phyloP scores from a whole-genome alignment of 108 stramenopile species.

The Ochromonas danica region DNA sequence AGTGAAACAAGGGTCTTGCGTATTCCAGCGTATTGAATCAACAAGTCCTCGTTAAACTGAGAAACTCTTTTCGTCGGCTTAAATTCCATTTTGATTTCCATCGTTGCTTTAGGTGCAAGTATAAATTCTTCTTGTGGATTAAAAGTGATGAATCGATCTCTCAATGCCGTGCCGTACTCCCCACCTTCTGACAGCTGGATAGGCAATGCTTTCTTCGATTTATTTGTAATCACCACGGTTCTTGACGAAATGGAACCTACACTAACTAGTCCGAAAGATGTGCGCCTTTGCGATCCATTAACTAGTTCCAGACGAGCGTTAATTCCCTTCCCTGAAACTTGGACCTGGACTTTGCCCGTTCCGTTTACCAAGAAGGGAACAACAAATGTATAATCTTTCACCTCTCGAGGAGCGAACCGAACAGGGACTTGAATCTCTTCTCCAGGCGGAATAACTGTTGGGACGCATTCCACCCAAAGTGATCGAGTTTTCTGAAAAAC shows the following conservation, averaged over 20 bases:
- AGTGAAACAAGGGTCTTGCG: conserved; percentile 41
- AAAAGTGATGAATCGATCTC: conserved; percentile 36
- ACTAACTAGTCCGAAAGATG: conserved; percentile 51
- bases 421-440: conserved; percentile 49
- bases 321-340: conserved; percentile 52
- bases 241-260: conserved; percentile 44
- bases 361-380: conserved; percentile 64
- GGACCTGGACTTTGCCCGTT: conserved; percentile 48
- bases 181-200: conserved; percentile 40
- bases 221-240: conserved; percentile 54
- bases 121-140: conserved; percentile 39
- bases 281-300: conserved; percentile 47
- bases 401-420: conserved; percentile 55
- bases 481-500: conserved; percentile 46
- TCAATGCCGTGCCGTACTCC: not conserved
- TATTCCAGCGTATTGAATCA: conserved; percentile 50
- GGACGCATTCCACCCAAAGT: conserved; percentile 51
- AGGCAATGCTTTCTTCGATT: conserved; percentile 44
- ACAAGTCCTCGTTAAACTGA: conserved; percentile 49
- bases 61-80: conserved; percentile 48
- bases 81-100: conserved; percentile 45
- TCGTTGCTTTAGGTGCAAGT: conserved; percentile 44
- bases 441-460: conserved; percentile 56
- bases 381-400: conserved; percentile 53
- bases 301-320: conserved; percentile 56